Evolutionary conservation across 495 filamentous ascomycete species (phyloP), one percentile per base, ranked within the genome.

Genomic region (Gamarada debralockiae): DNA sequence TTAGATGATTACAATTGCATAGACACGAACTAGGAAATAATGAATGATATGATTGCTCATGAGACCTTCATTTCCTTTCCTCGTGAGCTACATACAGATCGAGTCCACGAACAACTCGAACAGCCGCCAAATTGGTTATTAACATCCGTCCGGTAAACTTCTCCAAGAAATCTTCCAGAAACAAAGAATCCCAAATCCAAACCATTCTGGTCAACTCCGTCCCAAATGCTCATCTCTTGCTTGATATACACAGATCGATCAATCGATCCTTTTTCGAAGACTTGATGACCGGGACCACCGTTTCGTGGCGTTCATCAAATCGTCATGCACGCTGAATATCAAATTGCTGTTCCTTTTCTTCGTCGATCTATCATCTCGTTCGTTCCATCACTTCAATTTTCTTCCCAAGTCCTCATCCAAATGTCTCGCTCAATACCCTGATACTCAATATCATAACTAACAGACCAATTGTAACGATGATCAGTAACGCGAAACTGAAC

Each of bases 401-500:
- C 13, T 14, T 17, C 14, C 24, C 14, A 3, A 38, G 17, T 61
- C 36, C 12, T 42, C 56, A 63, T 3, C 53, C 57, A 39, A 63
- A 63, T 36, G 57, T 53, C 33, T 63, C 60, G 12, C 44, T 45
- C 47, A 65, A 45, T 24, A 95, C 72, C 27, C 80, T 77, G 59
- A 96, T 90, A 70, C 90, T 95, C 65, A 96, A 71, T 55, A 95
- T 95, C 92, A 97, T 97, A 57, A 97, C 86, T 33, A 97, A 73
- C 67, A 97, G 67, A 21, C 92, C 92, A 64, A 97, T 95, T 15
- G 92, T 96, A 24, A 96, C 90, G 29, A 97, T 83, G 49, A 97
- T 92, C 56, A 97, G 74, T 52, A 97, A 63, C 27, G 86, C 87
- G 62, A 97, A 97, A 13, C 90, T 87, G 67, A 97, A 97, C 92